These are phyloP conservation scores for Eutrema heterophyllum DNA, from an alignment of 345 rosid species.

Conservation along the genomic window DNA sequence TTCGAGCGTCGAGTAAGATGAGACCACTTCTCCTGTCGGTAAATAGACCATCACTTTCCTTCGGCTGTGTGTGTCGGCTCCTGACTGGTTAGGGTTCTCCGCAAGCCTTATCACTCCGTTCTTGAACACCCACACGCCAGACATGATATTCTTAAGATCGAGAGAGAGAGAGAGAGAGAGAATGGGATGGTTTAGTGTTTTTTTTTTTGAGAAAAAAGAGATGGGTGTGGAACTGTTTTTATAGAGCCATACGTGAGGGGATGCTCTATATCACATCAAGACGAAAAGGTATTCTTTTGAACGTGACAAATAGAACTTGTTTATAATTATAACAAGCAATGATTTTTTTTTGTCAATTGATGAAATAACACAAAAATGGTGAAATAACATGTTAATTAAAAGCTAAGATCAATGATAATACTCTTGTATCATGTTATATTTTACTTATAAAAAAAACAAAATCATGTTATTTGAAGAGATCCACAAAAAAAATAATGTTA, in stretches of 20 bases:
- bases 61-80: conserved; percentile 14
- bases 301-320: background rate
- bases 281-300: background rate
- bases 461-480: too few relatives aligned
- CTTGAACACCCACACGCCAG: conserved; percentile 70
- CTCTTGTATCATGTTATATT: background rate
- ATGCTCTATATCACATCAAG: conserved; percentile 3
- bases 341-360: background rate
- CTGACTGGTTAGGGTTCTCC: conserved; percentile 49
- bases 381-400: background rate
- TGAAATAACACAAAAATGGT: background rate
- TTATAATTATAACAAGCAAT: background rate
- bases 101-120: conserved; percentile 54
- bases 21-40: conserved; percentile 52
- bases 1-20: conserved; percentile 61
- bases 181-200: background rate
- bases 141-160: conserved; percentile 35
- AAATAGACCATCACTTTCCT: conserved; percentile 59
- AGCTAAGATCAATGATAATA: too few relatives aligned
- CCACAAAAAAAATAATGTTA: too few relatives aligned
- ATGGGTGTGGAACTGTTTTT: conserved; percentile 10
- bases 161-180: background rate
- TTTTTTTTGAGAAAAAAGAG: background rate
- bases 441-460: too few relatives aligned
- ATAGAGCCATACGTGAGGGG: conserved; percentile 15